Conservation (phyloP, 768 basidiomycete species). For the Suillus bovinus region DNA sequence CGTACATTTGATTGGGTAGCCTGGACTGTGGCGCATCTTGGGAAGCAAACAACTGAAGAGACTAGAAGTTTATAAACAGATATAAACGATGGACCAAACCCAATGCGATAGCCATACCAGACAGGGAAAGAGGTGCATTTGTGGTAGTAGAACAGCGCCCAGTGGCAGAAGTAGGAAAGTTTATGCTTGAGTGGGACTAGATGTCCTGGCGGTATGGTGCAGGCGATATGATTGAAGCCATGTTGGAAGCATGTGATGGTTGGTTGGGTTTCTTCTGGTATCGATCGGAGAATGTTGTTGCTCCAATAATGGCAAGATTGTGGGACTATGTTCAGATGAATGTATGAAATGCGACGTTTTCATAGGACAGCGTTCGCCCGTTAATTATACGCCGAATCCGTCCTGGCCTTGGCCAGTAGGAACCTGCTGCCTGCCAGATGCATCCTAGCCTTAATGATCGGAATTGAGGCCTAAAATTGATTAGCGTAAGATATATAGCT, state of each 20-base stretch:
- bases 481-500: background rate
- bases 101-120: slow-evolving; percentile 9
- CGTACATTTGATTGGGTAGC: background rate
- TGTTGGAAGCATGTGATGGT: background rate
- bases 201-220: background rate
- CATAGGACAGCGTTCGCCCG: background rate
- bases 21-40: background rate
- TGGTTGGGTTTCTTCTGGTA: background rate
- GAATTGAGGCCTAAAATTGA: background rate
- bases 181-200: background rate
- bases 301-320: background rate
- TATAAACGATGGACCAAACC: slow-evolving; percentile 12
- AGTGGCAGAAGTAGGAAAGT: background rate
- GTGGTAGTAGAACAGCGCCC: background rate
- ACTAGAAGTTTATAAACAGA: background rate
- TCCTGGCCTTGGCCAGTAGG: too few species aligned
- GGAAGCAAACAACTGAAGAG: background rate
- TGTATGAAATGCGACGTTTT: too few species aligned
- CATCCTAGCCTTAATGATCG: background rate
- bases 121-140: background rate
- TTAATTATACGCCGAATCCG: background rate
- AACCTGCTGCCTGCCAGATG: background rate
- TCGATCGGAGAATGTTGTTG: background rate
- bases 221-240: background rate
- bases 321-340: too few species aligned